phyloP scores from a whole-genome alignment of 164 flowering plant genomes.

The Cinnamomum chago region DNA sequence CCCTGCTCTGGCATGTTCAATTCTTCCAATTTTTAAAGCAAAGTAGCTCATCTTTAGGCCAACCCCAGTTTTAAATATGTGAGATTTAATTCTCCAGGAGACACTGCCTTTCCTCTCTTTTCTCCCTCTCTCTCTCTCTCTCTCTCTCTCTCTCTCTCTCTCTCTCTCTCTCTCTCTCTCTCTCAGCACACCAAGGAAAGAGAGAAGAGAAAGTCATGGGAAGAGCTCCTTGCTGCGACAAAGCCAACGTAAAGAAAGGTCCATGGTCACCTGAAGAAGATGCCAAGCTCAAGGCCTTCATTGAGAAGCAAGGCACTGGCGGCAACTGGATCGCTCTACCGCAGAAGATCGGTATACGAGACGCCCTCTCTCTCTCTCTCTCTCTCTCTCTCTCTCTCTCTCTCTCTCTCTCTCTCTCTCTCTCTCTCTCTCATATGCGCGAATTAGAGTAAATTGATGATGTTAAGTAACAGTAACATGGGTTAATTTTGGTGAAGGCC shows the following conservation, averaged over 20 bases:
- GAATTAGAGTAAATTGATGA: background rate
- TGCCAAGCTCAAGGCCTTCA: conserved; percentile 63
- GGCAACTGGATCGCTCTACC: conserved; percentile 94
- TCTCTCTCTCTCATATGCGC: background rate
- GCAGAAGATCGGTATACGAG: conserved; percentile 75
- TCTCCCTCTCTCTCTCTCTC: conserved; percentile 24
- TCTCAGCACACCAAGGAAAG: background rate
- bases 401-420: conserved; percentile 4
- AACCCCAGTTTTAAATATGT: background rate
- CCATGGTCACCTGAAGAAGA: conserved; percentile 99
- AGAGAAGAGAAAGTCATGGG: conserved; percentile 47
- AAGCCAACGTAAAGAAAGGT: conserved; percentile 83
- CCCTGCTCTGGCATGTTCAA: conserved; percentile 29
- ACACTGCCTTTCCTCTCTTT: conserved; percentile 1
- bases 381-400: background rate
- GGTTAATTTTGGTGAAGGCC: conserved; percentile 33
- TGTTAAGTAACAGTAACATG: too few relatives aligned
- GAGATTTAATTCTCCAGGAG: background rate
- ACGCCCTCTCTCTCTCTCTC: background rate
- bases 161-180: conserved; percentile 13
- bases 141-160: conserved; percentile 18
- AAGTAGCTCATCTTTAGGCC: conserved; percentile 18
- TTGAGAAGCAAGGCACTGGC: conserved; percentile 68
- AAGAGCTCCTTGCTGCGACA: conserved; percentile 95
- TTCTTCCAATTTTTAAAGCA: conserved; percentile 13